Evolutionary conservation across 139 green algal genomes (phyloP).

Genomic region (Ettlia oleoabundans): DNA sequence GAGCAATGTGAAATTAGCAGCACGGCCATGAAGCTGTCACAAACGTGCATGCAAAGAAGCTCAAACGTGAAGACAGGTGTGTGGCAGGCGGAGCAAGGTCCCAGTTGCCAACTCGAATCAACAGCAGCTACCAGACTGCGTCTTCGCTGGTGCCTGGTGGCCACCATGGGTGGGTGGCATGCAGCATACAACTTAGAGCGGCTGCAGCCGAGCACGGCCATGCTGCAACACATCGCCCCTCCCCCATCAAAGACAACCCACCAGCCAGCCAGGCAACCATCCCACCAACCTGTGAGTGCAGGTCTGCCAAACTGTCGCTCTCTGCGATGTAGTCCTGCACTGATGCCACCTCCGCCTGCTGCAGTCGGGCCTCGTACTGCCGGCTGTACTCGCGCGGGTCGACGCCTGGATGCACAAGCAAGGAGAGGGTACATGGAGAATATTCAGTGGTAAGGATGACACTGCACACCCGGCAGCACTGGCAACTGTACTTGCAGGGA

Average conservation of each 20-base stretch:
- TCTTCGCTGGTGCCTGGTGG: background rate
- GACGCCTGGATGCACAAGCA: constrained; percentile 16
- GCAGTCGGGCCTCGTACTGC: constrained; percentile 86
- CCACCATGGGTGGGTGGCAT: background rate
- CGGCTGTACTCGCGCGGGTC: constrained; percentile 79
- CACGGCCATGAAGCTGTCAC: too few species aligned
- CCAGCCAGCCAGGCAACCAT: too few species aligned
- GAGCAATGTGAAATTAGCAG: too few species aligned
- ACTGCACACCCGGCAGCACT: background rate
- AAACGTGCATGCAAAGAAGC: too few species aligned
- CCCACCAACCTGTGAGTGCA: constrained; percentile 88
- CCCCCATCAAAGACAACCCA: background rate
- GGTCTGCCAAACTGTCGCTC: constrained; percentile 85
- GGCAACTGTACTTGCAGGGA: too few species aligned
- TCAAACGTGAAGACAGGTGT: too few species aligned
- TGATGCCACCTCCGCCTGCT: constrained; percentile 86
- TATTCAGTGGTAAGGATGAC: background rate
- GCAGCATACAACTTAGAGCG: background rate
- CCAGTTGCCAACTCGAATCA: too few species aligned
- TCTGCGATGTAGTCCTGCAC: constrained; percentile 96
- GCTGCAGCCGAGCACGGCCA: background rate
- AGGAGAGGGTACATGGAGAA: background rate
- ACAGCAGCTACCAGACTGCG: background rate
- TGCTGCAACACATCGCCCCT: background rate
- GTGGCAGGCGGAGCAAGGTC: too few species aligned